Evolutionary conservation across 164 flowering plant genomes (phyloP), one percentile per base, ranked within the genome.

Genomic region (Magnolia sinica): DNA sequence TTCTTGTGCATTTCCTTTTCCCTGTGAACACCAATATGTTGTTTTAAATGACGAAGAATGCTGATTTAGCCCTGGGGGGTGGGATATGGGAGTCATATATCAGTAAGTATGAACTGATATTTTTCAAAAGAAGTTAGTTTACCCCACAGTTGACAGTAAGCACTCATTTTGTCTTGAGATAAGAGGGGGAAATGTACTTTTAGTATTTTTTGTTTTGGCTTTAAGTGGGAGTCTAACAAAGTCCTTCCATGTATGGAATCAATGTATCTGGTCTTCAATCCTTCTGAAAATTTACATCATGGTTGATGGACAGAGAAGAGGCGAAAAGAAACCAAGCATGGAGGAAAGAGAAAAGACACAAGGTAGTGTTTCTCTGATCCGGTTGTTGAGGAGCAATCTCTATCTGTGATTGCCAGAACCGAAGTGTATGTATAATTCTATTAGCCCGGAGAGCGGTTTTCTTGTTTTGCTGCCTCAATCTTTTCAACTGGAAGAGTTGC

Each of bases 321-420:
- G 72, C 68, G 84, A 81, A 24, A 91, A 82, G 83, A 88, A 86
- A 64, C 8, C 73, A 65, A 73, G 71, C 51, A 68, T 72, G 13
- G 81, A 75, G 8, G 92, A 75, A 55, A 84, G 76, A 68, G 76
- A 73, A 45, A 81, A 71, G 80, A 86, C 91, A 31, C 84, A 87
- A 69, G 93, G 93, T 19, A 88, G 83, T 81, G 76, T 83, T 31
- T 74, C 89, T 73, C 91, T 91, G 64, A 71, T 88, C 18, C 84
- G 82, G 18, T 61, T 91, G 78, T 88, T 91, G 22, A 76, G 76
- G n/a, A 81, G 79, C 51, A 81, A 85, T 77, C 81, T 74, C 58
- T 84, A 63, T 64, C 29, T 70, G 1, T 80, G 81, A 66, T 58
- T 4, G 45, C 49, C 2, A 70, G 13, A 70, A 8, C 52, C 49